These are phyloP conservation scores for Phytopythium oedochilum DNA, from an alignment of 352 stramenopile species.

Conservation along the genomic window DNA sequence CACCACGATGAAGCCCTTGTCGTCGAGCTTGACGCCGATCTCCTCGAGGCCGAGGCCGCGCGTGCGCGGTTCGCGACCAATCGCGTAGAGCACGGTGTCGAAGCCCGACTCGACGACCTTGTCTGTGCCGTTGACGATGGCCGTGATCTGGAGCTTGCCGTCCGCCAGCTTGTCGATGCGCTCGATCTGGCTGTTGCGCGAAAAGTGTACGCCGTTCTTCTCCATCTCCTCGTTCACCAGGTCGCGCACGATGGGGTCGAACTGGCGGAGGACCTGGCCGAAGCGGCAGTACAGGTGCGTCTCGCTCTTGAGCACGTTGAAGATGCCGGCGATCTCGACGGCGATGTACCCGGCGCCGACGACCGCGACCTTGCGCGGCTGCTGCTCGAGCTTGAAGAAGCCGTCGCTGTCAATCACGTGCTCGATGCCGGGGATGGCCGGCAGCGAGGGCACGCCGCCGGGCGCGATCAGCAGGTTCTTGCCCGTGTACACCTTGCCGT, in stretches of 20 bases:
- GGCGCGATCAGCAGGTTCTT: constrained; percentile 95
- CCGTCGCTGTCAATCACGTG: constrained; percentile 94
- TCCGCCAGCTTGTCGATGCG: constrained; percentile 86
- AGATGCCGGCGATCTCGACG: constrained; percentile 94
- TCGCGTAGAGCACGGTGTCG: constrained; percentile 56
- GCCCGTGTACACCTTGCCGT: constrained; percentile 63
- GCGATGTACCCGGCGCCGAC: constrained; percentile 97
- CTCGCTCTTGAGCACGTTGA: constrained; percentile 92
- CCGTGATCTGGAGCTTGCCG: constrained; percentile 71
- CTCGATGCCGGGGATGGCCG: constrained; percentile 85
- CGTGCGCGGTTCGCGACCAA: constrained; percentile 88
- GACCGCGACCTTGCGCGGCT: constrained; percentile 90
- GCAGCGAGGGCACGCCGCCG: constrained; percentile 87
- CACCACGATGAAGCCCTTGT: constrained; percentile 81
- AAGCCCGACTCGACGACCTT: constrained; percentile 34
- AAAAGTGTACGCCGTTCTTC: constrained; percentile 60
- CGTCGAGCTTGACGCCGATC: constrained; percentile 77
- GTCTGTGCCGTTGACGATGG: constrained; percentile 47
- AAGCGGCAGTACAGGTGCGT: constrained; percentile 89
- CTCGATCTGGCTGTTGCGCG: constrained; percentile 44
- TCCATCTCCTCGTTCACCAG: constrained; percentile 74
- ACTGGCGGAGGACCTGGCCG: constrained; percentile 83
- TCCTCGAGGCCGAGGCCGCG: constrained; percentile 79
- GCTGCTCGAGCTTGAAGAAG: constrained; percentile 95
- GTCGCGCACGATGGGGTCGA: constrained; percentile 87